These are phyloP conservation scores for Pseudocercospora macadamiae DNA, from an alignment of 2,329 filamentous ascomycete species.

Conservation along the genomic window DNA sequence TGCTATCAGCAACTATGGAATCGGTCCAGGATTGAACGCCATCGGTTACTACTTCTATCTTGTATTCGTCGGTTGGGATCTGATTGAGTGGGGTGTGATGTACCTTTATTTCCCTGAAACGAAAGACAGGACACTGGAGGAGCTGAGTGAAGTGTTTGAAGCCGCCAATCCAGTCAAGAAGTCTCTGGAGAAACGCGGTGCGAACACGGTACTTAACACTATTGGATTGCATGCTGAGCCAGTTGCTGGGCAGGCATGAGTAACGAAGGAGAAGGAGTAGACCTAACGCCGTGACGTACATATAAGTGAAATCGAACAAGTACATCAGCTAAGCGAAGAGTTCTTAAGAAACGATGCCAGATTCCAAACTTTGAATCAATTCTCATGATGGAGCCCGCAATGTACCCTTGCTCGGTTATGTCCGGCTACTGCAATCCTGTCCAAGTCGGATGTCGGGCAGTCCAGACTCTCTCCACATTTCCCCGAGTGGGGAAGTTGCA, in stretches of 20 bases:
- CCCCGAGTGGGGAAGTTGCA: not conserved
- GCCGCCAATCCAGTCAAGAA: constrained; percentile 42
- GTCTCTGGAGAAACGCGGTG: constrained; percentile 10
- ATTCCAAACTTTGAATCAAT: no score
- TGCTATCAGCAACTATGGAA: constrained; percentile 11
- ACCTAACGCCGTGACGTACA: no score
- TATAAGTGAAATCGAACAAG: no score
- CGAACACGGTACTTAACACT: constrained; percentile 5
- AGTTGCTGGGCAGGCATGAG: not conserved
- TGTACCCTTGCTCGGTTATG: no score
- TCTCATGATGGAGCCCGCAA: no score
- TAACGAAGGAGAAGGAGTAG: not conserved
- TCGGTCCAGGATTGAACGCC: constrained; percentile 10
- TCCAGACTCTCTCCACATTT: not conserved
- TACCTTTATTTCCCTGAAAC: constrained; percentile 17
- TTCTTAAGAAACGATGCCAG: no score
- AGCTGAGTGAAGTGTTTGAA: constrained; percentile 47
- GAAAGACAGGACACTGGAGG: constrained; percentile 45
- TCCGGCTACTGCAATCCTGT: no score
- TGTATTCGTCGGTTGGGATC: constrained; percentile 13
- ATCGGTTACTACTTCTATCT: constrained; percentile 15
- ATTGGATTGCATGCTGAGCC: constrained; percentile 6
- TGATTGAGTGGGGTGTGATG: constrained; percentile 11
- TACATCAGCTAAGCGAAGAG: no score
- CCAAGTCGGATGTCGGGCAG: not conserved